Base-by-base conservation (phyloP, 768 basidiomycete species). In the Lentinula lateritia region DNA sequence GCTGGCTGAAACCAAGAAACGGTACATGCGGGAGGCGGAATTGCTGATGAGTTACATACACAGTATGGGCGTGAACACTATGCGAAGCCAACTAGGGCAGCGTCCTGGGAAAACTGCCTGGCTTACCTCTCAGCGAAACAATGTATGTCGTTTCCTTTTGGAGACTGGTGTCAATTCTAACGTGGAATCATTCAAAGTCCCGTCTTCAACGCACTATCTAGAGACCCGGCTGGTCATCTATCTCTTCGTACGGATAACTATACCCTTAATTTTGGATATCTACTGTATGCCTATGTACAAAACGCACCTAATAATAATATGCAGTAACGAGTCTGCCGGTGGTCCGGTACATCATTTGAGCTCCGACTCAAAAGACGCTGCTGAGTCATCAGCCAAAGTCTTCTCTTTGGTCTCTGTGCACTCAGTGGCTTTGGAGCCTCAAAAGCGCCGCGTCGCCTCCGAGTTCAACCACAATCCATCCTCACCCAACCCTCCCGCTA, bases 21-120 rank as follows among this genome's bases (percentile, higher is more conserved):
- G 85, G 42, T 92, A 93, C 70, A 80, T 82, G 52, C 77, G 81
- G 54, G 94, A 98, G 70, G 90, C 93, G 66, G 83, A 88, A 65
- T 80, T 93, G 61, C 90, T 97, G 87, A 75, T 93, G 20, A 82
- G 87, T 60, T 84, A 85, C 5, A 78, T 93, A 63, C 92, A 93
- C 70, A 78, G 78, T 43, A 74, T 84, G 46, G 90, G 92, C 10
- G 86, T 90, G 80, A 78, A 80, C 56, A 82, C 77, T 18, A 75
- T 82, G 45, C 81, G 89, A 61, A 79, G 82, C 45, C 88, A 90
- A 66, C 73, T 92, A 9, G 77, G 80, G 3, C 61, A 61, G 53
- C 52, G 53, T 9, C 45, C 53, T 16, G 45, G 38, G 12, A 55
- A 56, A 41, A 46, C 52, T 35, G 61, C 61, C 16, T 62, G 61